Percentiles rank a stretch among this genome's conserved stretches.
Conservation (phyloP, 2,329 filamentous ascomycete species). For the Colletotrichum lentis region DNA sequence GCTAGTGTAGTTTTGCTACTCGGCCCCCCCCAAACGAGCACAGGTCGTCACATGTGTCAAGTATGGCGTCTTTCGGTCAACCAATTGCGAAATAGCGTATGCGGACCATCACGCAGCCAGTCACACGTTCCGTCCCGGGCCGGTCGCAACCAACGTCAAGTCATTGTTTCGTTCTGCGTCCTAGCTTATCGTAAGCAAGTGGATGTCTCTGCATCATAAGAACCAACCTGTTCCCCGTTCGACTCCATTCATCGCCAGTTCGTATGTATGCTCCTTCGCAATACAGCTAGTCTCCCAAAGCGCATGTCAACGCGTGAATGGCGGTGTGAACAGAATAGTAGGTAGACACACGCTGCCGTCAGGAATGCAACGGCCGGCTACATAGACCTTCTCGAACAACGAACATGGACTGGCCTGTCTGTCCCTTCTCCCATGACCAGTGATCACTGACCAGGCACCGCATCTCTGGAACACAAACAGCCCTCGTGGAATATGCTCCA, state of each 20-base stretch:
- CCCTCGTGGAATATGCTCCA: constrained; percentile 25
- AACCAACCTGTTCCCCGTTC: constrained; percentile 4
- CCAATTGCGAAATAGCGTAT: constrained; percentile 31
- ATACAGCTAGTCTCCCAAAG: constrained; percentile 16
- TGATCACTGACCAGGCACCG: constrained; percentile 9
- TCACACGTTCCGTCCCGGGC: neutral
- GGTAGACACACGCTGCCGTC: constrained; percentile 4
- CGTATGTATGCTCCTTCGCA: neutral
- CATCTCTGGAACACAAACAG: constrained; percentile 5
- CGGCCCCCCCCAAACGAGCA: constrained; percentile 13
- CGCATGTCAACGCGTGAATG: constrained; percentile 11
- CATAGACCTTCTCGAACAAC: constrained; percentile 22
- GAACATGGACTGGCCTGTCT: constrained; percentile 30
- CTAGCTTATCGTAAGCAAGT: neutral
- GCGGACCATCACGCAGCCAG: constrained; percentile 16
- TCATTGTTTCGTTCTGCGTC: neutral
- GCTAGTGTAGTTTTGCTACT: constrained; percentile 15
- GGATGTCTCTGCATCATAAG: constrained; percentile 22
- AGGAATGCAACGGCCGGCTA: constrained; percentile 17
- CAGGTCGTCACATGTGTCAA: constrained; percentile 27
- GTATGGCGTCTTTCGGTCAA: constrained; percentile 33
- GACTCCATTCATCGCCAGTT: constrained; percentile 16
- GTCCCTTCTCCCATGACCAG: constrained; percentile 22
- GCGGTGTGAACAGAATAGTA: constrained; percentile 29
- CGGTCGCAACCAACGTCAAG: neutral